These are phyloP conservation scores for Cryptococcus sp. DNA, from an alignment of 1,284 basidiomycete species.

Conservation along the genomic window DNA sequence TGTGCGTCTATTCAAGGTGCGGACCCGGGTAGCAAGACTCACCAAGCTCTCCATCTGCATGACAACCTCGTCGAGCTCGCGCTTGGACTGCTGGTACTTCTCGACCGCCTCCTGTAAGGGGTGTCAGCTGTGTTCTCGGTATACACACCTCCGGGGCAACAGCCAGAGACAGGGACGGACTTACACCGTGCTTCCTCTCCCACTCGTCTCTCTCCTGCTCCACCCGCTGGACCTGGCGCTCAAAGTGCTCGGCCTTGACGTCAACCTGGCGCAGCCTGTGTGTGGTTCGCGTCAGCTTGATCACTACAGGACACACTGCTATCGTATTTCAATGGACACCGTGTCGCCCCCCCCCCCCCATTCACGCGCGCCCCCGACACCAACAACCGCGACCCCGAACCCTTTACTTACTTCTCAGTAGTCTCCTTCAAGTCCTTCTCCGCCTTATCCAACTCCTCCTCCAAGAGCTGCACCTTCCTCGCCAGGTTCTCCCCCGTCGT, in stretches of 20 bases:
- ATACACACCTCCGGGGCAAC: neutral
- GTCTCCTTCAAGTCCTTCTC: conserved; percentile 98
- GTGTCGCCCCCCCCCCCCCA: too few relatives aligned
- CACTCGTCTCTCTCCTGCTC: conserved; percentile 90
- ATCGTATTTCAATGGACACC: neutral
- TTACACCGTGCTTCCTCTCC: conserved; percentile 93
- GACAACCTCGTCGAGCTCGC: conserved; percentile 84
- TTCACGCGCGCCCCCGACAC: too few relatives aligned
- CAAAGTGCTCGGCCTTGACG: conserved; percentile 98
- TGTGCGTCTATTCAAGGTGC: too few relatives aligned
- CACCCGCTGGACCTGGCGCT: conserved; percentile 79
- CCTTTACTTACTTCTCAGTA: conserved; percentile 94
- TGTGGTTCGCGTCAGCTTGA: neutral
- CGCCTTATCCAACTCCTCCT: conserved; percentile 90
- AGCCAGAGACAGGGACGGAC: conserved; percentile 13
- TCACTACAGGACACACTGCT: too few relatives aligned
- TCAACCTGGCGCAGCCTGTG: conserved; percentile 90
- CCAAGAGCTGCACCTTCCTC: conserved; percentile 86
- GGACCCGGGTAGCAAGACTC: conserved; percentile 11
- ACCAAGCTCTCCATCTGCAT: conserved; percentile 71
- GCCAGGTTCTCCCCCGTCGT: conserved; percentile 70
- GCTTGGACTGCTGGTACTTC: conserved; percentile 74
- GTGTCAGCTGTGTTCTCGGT: neutral
- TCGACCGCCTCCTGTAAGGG: conserved; percentile 63
- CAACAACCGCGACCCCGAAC: neutral